Conservation (phyloP, 179 eudicot genomes). For the Actinidia chinensis region DNA sequence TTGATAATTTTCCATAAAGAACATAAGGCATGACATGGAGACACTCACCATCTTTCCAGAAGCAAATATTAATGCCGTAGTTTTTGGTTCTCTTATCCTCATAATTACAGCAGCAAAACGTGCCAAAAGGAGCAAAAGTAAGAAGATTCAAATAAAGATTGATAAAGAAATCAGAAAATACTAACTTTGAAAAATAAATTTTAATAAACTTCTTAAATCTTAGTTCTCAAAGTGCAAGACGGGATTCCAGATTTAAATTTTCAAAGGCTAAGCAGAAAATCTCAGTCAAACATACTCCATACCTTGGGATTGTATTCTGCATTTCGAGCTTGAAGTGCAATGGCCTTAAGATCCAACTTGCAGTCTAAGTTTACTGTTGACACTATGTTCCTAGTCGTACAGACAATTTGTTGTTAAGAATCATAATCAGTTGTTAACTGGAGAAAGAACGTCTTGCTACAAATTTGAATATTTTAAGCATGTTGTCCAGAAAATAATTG, state of each 20-base stretch:
- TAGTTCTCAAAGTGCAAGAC: neutral
- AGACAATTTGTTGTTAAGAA: conserved; percentile 3
- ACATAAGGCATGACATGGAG: neutral
- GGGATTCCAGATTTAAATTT: neutral
- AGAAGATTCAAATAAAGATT: neutral
- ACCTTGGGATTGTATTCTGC: conserved; percentile 96
- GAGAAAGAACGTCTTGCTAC: neutral
- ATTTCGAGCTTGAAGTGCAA: conserved; percentile 89
- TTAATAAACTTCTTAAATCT: neutral
- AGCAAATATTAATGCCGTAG: conserved; percentile 87
- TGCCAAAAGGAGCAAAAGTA: conserved; percentile 29
- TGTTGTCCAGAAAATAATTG: neutral
- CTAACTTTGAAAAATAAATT: neutral
- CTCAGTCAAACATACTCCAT: conserved; percentile 5
- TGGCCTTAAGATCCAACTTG: conserved; percentile 84
- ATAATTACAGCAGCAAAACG: conserved; percentile 97
- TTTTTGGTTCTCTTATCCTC: conserved; percentile 93
- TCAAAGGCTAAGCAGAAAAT: neutral
- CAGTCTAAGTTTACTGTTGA: conserved; percentile 89
- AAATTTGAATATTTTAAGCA: neutral
- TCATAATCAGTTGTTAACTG: neutral
- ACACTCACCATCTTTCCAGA: conserved; percentile 81
- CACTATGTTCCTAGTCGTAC: conserved; percentile 62
- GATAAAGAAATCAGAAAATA: neutral
- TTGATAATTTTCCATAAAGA: neutral